Percentiles rank a stretch among this genome's conserved stretches.
Conservation (phyloP, 2,329 filamentous ascomycete species). For the Botrytis hyacinthi region DNA sequence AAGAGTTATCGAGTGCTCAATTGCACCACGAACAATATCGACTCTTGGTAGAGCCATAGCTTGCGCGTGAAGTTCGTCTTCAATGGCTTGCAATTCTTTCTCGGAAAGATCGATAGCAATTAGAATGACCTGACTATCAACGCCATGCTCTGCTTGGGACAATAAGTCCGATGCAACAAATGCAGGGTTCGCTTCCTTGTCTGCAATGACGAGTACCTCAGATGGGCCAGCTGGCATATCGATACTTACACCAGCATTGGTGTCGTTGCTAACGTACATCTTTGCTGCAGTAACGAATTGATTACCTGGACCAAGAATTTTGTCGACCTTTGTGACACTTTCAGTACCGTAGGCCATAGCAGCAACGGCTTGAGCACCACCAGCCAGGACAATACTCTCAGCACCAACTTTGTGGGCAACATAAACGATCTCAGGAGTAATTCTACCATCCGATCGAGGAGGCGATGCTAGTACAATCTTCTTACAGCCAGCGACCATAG, state of each 20-base stretch:
- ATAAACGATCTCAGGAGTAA: constrained; percentile 97
- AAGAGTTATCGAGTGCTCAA: constrained; percentile 88
- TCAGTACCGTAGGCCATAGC: constrained; percentile 98
- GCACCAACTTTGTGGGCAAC: constrained; percentile 95
- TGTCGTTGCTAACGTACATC: constrained; percentile 98
- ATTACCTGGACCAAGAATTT: constrained; percentile 96
- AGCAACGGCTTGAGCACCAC: constrained; percentile 91
- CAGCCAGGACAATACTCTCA: constrained; percentile 91
- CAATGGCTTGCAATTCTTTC: constrained; percentile 73
- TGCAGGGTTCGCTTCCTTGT: constrained; percentile 81
- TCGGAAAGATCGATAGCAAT: constrained; percentile 80
- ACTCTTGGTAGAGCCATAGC: constrained; percentile 84
- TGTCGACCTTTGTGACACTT: constrained; percentile 93
- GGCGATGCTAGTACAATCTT: constrained; percentile 93
- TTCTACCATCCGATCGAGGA: constrained; percentile 80
- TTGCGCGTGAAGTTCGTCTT: constrained; percentile 86
- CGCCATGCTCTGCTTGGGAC: constrained; percentile 93
- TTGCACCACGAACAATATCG: constrained; percentile 87
- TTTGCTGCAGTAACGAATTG: constrained; percentile 98
- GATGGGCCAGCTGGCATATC: constrained; percentile 98
- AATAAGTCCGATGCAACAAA: constrained; percentile 95
- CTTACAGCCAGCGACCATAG: constrained; percentile 94
- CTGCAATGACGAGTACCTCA: constrained; percentile 93
- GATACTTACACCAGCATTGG: constrained; percentile 89
- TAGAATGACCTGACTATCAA: constrained; percentile 91